Evolutionary conservation across 345 rosid genomes (phyloP).

Genomic region (Zanthoxylum bungeanum): DNA sequence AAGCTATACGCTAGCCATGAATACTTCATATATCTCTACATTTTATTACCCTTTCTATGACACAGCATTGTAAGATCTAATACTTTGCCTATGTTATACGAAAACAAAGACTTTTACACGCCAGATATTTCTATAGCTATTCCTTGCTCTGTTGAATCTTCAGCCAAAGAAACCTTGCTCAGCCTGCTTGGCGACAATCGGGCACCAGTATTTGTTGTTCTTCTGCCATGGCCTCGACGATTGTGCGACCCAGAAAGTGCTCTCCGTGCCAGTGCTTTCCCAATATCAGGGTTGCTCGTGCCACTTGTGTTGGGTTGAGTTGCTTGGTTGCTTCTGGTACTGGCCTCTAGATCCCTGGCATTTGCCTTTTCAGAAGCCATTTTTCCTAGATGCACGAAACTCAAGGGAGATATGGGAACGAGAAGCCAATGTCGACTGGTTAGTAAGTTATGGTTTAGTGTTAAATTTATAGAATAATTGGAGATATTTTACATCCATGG

Average conservation of each 20-base stretch:
- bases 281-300: constrained; percentile 20
- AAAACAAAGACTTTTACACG: not conserved
- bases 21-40: not conserved
- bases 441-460: not conserved
- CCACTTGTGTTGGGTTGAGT: constrained; percentile 15
- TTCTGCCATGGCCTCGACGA: constrained; percentile 25
- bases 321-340: constrained; percentile 19
- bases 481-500: not conserved
- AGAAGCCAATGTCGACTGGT: constrained; percentile 9
- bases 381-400: not conserved
- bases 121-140: not conserved
- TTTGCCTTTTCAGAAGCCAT: constrained; percentile 35
- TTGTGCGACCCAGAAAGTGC: constrained; percentile 36
- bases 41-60: not conserved
- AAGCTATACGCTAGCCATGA: not conserved
- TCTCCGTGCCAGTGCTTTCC: constrained; percentile 44
- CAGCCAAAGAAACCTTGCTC: constrained; percentile 51
- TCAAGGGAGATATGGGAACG: not conserved
- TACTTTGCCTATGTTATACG: not conserved
- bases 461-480: constrained; percentile 3
- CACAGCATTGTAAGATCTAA: not conserved
- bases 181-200: constrained; percentile 42
- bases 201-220: constrained; percentile 13
- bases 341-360: constrained; percentile 15
- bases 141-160: constrained; percentile 22